A percentile compares a stretch with the other conserved stretches of the same genome.
Evolutionary conservation across 2,329 filamentous ascomycete species (phyloP).

Genomic region (Emmonsiellopsis sp.): DNA sequence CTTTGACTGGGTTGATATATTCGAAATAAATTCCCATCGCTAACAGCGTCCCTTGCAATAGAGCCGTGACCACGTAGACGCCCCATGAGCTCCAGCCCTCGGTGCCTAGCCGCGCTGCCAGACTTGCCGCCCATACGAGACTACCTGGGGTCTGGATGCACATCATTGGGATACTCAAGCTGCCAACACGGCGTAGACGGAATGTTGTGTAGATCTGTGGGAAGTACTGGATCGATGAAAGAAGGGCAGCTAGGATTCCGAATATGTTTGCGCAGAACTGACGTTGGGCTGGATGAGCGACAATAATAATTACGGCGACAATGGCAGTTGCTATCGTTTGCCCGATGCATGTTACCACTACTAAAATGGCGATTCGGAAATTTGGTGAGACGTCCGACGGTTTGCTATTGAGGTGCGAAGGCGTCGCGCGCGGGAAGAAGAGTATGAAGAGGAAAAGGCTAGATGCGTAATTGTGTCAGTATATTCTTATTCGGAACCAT

Average conservation of each 20-base stretch:
- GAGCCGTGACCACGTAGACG: slow-evolving; percentile 76
- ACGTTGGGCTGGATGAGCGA: slow-evolving; percentile 56
- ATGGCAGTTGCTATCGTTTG: slow-evolving; percentile 65
- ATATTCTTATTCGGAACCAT: not conserved
- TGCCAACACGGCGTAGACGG: slow-evolving; percentile 73
- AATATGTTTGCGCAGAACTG: slow-evolving; percentile 76
- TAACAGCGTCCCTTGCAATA: slow-evolving; percentile 72
- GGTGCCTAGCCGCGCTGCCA: slow-evolving; percentile 68
- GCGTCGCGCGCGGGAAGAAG: slow-evolving; percentile 67
- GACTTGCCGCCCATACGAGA: slow-evolving; percentile 76
- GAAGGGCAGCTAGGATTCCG: slow-evolving; percentile 65
- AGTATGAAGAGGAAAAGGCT: slow-evolving; percentile 90
- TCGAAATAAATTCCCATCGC: slow-evolving; percentile 69
- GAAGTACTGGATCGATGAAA: slow-evolving; percentile 84
- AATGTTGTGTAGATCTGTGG: slow-evolving; percentile 94
- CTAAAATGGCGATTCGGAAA: slow-evolving; percentile 68
- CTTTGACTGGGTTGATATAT: slow-evolving; percentile 38
- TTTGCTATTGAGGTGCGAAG: slow-evolving; percentile 28
- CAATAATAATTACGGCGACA: slow-evolving; percentile 52
- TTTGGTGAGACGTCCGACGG: slow-evolving; percentile 43
- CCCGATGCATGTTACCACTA: slow-evolving; percentile 62
- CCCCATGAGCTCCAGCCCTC: slow-evolving; percentile 95
- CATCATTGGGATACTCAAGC: slow-evolving; percentile 95
- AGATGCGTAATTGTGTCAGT: slow-evolving; percentile 2
- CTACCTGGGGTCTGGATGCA: slow-evolving; percentile 92